Evolutionary conservation across 169 alveolate species (phyloP).

Genomic region (Hammondia hammondi): DNA sequence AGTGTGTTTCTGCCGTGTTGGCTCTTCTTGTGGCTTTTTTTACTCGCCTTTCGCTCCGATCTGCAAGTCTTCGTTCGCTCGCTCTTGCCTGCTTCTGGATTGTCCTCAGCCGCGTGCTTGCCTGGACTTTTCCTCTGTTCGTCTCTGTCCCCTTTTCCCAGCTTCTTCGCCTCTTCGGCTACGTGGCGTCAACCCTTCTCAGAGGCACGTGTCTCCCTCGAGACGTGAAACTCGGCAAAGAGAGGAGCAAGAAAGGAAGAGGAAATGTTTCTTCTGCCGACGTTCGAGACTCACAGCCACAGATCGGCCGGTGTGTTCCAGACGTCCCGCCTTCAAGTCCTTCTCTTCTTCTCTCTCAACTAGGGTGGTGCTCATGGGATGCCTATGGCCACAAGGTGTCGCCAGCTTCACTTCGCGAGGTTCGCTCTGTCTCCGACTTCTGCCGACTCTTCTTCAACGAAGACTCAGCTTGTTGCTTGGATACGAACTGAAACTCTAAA

Average conservation of each 20-base stretch:
- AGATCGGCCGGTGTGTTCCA: too few species aligned
- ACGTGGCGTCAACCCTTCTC: background rate
- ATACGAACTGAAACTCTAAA: too few species aligned
- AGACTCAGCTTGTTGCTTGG: too few species aligned
- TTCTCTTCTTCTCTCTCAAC: background rate
- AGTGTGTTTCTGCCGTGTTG: too few species aligned
- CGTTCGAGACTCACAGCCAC: too few species aligned
- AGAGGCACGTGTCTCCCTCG: background rate
- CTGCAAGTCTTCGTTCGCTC: too few species aligned
- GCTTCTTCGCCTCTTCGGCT: background rate
- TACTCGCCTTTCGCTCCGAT: too few species aligned
- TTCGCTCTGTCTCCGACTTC: background rate
- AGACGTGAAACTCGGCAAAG: background rate
- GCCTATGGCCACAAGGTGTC: background rate
- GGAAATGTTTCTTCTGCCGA: too few species aligned
- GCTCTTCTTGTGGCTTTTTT: too few species aligned
- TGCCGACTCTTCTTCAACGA: too few species aligned
- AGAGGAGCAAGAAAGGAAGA: too few species aligned
- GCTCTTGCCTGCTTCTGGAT: background rate
- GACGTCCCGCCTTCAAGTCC: background rate
- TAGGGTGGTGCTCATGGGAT: slow-evolving; percentile 45
- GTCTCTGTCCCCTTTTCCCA: background rate
- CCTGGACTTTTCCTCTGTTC: background rate
- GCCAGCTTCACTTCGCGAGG: background rate
- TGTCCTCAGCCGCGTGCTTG: background rate